Base-by-base conservation (phyloP, 1,284 basidiomycete species). In the Boletus mariae region DNA sequence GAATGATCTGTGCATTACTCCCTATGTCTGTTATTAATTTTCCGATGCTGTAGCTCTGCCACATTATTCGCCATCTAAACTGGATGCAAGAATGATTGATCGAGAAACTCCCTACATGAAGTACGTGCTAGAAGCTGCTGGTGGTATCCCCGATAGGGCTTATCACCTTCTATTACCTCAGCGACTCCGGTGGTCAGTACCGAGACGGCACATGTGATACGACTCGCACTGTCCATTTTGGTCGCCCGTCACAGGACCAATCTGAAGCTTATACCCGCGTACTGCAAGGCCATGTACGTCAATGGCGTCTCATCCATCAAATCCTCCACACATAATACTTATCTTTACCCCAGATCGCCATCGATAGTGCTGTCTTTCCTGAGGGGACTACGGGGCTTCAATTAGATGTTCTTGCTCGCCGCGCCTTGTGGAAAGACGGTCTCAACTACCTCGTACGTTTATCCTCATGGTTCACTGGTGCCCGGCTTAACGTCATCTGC, bases 211-310 rank as follows among this genome's bases (percentile, higher is more conserved):
- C 94, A 1, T 94, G 94, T 71, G 94, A 98, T 71, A 95, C 92
- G 9, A 95, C 93, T 1, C 82, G 94, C 50, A 96, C 94, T 8
- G 74, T 92, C 50, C 92, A 94, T 74, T 93, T 97, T 67, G 94
- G 94, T 44, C 80, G 83, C 37, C 90, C 91, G 6, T 86, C 86
- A 5, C 61, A 77, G 2, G 90, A 93, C 59, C 87, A 94, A 70
- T 88, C 85, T 64, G 87, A 95, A 57, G 94, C 94, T 1, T 98
- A 88, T 69, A 99, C 97, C 15, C 80, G 94, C 25, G 97, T 99
- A 26, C 72, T 99, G 49, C 96, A 99, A 72, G 96, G 96, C 4
- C 96, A 99, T 75, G 89, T 91, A 74, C 61, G 87, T 80, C 47
- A 58, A 58, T 48, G 47, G 53, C 49, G 41, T 53, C 60, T 59